Conservation (phyloP, 2,329 filamentous ascomycete genomes). For the Nannizzia gypsea region DNA sequence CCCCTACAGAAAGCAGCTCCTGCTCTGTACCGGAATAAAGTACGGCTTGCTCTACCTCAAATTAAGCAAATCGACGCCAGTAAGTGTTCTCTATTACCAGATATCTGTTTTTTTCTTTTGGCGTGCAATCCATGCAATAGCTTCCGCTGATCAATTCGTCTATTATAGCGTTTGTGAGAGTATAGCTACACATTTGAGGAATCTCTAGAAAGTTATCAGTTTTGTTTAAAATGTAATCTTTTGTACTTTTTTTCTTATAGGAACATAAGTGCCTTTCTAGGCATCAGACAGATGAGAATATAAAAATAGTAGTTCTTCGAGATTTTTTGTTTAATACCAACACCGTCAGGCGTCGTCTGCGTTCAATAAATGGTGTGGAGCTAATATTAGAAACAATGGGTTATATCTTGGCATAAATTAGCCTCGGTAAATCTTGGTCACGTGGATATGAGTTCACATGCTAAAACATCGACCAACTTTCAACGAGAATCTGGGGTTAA, state of each 20-base stretch:
- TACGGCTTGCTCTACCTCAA: conserved; percentile 74
- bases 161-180: not conserved
- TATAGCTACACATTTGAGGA: not conserved
- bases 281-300: too few species aligned
- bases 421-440: not conserved
- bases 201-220: not conserved
- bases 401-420: not conserved
- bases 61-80: conserved; percentile 92
- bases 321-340: not conserved
- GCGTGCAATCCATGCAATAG: not conserved
- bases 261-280: too few species aligned
- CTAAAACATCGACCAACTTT: not conserved
- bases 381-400: not conserved
- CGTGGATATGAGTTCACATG: not conserved
- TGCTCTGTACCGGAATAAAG: conserved; percentile 89
- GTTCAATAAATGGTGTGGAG: not conserved
- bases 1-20: conserved; percentile 68
- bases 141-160: not conserved
- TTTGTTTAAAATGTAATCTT: not conserved
- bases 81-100: conserved; percentile 43
- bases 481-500: not conserved
- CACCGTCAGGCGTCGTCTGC: not conserved
- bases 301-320: too few species aligned
- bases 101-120: not conserved
- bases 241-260: not conserved